These are phyloP conservation scores for Echinochloa phyllopogon DNA, from an alignment of 176 grass and related monocot species.

Conservation along the genomic window DNA sequence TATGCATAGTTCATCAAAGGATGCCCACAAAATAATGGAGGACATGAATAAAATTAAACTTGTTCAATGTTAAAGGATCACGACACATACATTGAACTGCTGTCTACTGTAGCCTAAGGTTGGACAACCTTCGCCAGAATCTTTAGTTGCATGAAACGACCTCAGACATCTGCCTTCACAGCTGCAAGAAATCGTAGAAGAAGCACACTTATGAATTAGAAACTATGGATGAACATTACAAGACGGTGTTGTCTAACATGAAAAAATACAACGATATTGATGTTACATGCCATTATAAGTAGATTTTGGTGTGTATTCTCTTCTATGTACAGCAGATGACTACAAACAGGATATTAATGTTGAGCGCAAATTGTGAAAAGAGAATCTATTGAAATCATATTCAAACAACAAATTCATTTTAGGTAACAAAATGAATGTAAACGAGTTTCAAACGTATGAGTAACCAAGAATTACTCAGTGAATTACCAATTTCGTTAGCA, in stretches of 20 bases:
- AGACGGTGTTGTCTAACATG: neutral
- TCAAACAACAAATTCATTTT: neutral
- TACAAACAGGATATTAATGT: neutral
- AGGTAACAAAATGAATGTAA: conserved; percentile 10
- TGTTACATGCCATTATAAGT: neutral
- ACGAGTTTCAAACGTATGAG: neutral
- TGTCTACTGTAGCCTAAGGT: conserved; percentile 62
- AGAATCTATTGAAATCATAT: neutral
- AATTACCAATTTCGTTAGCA: neutral
- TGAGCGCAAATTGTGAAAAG: neutral
- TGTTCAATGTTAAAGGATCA: neutral
- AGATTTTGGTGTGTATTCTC: neutral
- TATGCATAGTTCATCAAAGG: conserved; percentile 34
- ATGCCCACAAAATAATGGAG: neutral
- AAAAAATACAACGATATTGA: neutral
- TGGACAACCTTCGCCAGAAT: conserved; percentile 53
- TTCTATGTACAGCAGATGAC: neutral
- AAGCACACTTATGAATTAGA: conserved; percentile 12
- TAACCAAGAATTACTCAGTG: conserved; percentile 4
- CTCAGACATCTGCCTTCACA: conserved; percentile 75
- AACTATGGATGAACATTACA: conserved; percentile 11
- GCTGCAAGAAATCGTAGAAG: conserved; percentile 41
- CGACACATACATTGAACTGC: conserved; percentile 62
- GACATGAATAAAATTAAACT: conserved; percentile 15
- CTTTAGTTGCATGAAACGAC: conserved; percentile 66